Percentiles rank a stretch among this genome's conserved stretches.
phyloP scores from a whole-genome alignment of 1,139 yeast species.

The Arxiozyma telluris region DNA sequence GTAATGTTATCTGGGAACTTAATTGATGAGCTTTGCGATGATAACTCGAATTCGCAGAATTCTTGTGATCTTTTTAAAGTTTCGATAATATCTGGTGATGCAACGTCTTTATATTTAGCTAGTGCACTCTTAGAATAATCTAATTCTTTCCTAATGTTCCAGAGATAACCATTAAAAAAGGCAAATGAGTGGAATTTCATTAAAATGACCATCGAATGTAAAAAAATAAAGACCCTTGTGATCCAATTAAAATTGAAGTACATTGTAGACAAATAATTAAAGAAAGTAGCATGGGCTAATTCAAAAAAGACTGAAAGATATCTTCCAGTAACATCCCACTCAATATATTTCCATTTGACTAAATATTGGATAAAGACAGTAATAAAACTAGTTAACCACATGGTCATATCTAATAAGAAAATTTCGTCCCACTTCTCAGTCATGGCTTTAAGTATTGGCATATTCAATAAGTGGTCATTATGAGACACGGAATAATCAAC shows the following conservation, averaged over 20 bases:
- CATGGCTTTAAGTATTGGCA: constrained; percentile 36
- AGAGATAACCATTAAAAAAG: constrained; percentile 78
- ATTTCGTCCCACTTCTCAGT: constrained; percentile 48
- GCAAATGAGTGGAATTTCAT: constrained; percentile 93
- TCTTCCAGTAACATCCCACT: constrained; percentile 59
- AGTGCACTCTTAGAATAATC: constrained; percentile 35
- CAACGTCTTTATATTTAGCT: constrained; percentile 18
- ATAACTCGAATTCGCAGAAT: constrained; percentile 56
- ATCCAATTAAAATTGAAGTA: constrained; percentile 65
- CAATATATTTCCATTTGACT: constrained; percentile 35
- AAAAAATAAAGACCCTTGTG: constrained; percentile 66
- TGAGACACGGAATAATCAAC: constrained; percentile 9
- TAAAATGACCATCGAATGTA: constrained; percentile 72
- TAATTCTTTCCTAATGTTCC: constrained; percentile 55
- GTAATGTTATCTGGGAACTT: constrained; percentile 64
- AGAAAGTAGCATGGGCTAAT: constrained; percentile 37
- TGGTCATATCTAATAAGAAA: constrained; percentile 53
- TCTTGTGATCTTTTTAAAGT: constrained; percentile 41
- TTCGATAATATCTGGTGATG: constrained; percentile 22
- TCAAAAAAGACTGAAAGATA: constrained; percentile 49
- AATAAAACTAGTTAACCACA: constrained; percentile 56
- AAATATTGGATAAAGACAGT: constrained; percentile 47
- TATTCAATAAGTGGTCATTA: constrained; percentile 5
- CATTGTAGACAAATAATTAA: constrained; percentile 42
- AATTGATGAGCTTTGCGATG: constrained; percentile 33